Conservation (phyloP, 306 rosid genomes). For the Leucaena leucocephala region DNA sequence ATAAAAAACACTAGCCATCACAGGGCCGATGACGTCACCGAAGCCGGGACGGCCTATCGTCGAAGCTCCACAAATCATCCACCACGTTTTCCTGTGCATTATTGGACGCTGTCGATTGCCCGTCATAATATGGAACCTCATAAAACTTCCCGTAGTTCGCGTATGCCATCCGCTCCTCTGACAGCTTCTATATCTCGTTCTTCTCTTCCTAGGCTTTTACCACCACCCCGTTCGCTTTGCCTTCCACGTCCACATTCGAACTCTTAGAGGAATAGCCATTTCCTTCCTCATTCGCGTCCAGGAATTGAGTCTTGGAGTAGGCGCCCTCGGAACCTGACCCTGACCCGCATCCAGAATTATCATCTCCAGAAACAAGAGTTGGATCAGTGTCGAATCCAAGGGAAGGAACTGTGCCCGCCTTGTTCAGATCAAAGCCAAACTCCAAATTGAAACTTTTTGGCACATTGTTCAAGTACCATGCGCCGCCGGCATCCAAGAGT, state of each 20-base stretch:
- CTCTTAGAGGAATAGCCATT: not conserved
- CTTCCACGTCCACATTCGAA: slow-evolving; percentile 34
- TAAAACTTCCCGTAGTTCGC: slow-evolving; percentile 81
- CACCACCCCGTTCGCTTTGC: not conserved
- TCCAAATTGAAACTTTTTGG: slow-evolving; percentile 46
- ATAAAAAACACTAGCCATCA: not conserved
- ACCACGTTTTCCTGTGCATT: slow-evolving; percentile 58
- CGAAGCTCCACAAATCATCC: slow-evolving; percentile 87
- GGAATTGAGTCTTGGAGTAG: slow-evolving; percentile 34
- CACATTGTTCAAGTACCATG: not conserved
- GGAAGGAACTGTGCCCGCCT: slow-evolving; percentile 35
- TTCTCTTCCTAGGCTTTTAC: slow-evolving; percentile 37
- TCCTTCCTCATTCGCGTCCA: slow-evolving; percentile 24
- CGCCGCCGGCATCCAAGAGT: no score
- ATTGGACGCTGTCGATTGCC: slow-evolving; percentile 54
- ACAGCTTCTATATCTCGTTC: slow-evolving; percentile 60
- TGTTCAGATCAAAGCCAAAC: slow-evolving; percentile 64
- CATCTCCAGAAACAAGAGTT: slow-evolving; percentile 35
- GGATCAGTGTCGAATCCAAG: slow-evolving; percentile 35
- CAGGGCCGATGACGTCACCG: not conserved
- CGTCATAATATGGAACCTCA: slow-evolving; percentile 84
- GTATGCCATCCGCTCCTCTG: slow-evolving; percentile 82
- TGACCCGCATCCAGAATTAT: slow-evolving; percentile 29
- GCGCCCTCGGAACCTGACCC: slow-evolving; percentile 38
- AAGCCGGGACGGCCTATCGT: slow-evolving; percentile 25